A percentile compares a stretch with the other conserved stretches of the same genome.
These are phyloP conservation scores for Stentor coeruleus DNA, from an alignment of 73 alveolate species.

Conservation along the genomic window DNA sequence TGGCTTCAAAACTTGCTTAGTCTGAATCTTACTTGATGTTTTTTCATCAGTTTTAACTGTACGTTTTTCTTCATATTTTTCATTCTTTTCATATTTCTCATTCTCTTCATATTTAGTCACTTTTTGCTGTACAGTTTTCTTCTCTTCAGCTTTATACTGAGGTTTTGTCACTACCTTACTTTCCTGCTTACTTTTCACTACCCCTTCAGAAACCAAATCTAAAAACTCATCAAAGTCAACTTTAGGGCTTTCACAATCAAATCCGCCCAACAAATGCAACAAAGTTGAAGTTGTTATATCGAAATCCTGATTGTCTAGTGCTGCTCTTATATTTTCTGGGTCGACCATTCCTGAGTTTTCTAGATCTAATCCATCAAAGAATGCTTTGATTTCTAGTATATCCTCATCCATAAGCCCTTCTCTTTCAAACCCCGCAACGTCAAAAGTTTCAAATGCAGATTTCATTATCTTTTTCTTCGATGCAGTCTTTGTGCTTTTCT, in stretches of 20 bases:
- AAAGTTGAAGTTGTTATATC: not conserved
- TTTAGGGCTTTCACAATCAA: not conserved
- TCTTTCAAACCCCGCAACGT: not conserved
- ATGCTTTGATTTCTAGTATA: not conserved
- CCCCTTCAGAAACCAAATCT: not conserved
- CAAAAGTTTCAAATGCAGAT: not conserved
- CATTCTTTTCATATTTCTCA: no score
- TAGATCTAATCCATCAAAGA: not conserved
- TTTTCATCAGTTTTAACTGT: no score
- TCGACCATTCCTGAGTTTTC: not conserved
- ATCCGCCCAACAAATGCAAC: not conserved
- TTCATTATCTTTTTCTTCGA: not conserved
- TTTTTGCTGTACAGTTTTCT: no score
- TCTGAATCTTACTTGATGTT: not conserved
- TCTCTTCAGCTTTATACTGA: no score
- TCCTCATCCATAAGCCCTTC: not conserved
- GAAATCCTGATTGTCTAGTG: not conserved
- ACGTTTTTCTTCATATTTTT: no score
- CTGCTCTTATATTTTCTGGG: not conserved
- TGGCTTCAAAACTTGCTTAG: not conserved
- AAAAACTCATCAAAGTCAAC: not conserved
- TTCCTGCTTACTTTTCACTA: no score
- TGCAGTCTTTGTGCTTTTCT: not conserved
- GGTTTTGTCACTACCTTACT: no score
- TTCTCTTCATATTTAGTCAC: no score